Base-by-base conservation (phyloP, 1,139 yeast species). In the Kodamaea suecica region DNA sequence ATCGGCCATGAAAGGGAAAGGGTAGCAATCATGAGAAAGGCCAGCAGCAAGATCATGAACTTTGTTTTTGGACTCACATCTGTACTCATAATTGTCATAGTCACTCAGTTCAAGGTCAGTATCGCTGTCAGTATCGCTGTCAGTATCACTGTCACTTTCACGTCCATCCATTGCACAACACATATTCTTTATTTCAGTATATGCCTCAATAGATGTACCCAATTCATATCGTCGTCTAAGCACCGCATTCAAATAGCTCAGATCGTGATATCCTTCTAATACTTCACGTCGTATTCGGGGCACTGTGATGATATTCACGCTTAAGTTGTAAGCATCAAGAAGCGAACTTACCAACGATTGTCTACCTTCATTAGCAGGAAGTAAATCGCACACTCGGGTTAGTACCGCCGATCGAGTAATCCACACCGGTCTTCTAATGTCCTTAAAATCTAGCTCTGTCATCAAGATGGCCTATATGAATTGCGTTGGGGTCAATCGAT, bases 1-100 rank as follows among this genome's bases (percentile, higher is more conserved):
- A 41, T 67, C 62, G 2, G 63, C 60, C 52, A 84, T 53, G 7
- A 61, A 65, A 0, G 78, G 73, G 46, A 84, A 84, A 1, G 73
- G 50, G 2, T 82, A 82, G 51, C 92, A 84, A 51, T 84, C 95
- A 44, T 76, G 73, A 12, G 59, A 53, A 5, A 80, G 59, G 0
- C 81, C 80, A 45, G 40, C 69, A 23, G 37, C 30, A 17, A 42
- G 48, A 29, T 21, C 20, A n/a, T n/a, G n/a, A n/a, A n/a, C n/a
- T n/a, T n/a, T n/a, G n/a, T n/a, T n/a, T n/a, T n/a, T n/a, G 17
- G 29, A 8, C 29, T 31, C 23, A 7, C 9, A 7, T 19, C 23
- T 26, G 8, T 15, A 12, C n/a, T 34, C 38, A 8, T 41, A 38
- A n/a, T 15, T 23, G 17, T 36, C 34, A 12, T 34, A 11, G 12